phyloP scores from a whole-genome alignment of 768 basidiomycete genomes.

The Sporobolomyces roseus region DNA sequence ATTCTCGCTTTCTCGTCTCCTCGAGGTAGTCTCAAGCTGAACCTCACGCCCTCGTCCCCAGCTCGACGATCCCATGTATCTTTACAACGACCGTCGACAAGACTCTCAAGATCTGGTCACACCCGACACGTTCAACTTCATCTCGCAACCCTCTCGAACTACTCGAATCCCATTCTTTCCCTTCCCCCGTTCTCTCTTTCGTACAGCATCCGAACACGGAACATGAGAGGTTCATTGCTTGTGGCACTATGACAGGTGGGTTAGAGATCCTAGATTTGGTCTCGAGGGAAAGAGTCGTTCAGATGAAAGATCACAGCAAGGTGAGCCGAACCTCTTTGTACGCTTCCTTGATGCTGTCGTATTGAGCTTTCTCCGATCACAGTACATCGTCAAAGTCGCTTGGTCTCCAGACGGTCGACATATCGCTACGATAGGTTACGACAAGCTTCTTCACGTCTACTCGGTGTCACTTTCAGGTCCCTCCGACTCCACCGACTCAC shows the following conservation, averaged over 20 bases:
- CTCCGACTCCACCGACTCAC: not conserved
- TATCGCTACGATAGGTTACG: conserved; percentile 44
- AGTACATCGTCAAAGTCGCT: conserved; percentile 40
- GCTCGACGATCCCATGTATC: conserved; percentile 8
- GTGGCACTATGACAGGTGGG: conserved; percentile 43
- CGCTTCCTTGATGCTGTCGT: too few species aligned
- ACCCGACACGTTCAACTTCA: not conserved
- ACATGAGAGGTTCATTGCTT: conserved; percentile 31
- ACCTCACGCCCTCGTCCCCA: not conserved
- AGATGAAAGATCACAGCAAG: conserved; percentile 39
- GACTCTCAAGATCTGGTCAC: conserved; percentile 42
- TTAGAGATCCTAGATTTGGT: conserved; percentile 42
- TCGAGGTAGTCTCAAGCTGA: too few species aligned
- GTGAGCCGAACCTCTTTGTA: conserved; percentile 29
- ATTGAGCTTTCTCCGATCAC: not conserved
- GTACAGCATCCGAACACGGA: conserved; percentile 17
- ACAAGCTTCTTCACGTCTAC: conserved; percentile 43
- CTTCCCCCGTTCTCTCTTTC: conserved; percentile 42
- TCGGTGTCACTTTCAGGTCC: not conserved
- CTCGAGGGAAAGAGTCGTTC: conserved; percentile 28
- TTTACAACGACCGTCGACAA: conserved; percentile 46
- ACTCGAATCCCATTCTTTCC: conserved; percentile 38
- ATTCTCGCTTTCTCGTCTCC: not conserved
- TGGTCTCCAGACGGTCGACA: conserved; percentile 41
- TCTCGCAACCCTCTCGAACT: conserved; percentile 32